Base-by-base conservation (phyloP, 2,329 filamentous ascomycete genomes). In the Ceratocystis diversiconidia region DNA sequence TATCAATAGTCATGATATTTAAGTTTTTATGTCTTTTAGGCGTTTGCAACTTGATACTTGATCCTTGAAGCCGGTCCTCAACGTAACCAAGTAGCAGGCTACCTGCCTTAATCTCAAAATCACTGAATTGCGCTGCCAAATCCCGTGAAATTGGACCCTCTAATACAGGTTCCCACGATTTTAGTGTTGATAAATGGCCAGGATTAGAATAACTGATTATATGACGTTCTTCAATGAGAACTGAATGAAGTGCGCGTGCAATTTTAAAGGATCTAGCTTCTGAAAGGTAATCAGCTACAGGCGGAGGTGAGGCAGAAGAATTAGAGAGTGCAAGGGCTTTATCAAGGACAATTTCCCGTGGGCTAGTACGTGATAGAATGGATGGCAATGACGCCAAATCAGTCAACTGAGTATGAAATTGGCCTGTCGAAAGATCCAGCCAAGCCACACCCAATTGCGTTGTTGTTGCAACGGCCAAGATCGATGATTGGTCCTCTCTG, bases 361-460 rank as follows among this genome's bases (percentile, higher is more conserved):
- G 91, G 19, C 85, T 84, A 69, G 97, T 87, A 30, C 92, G 85
- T 32, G 92, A 88, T 62, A 97, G 79, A 22, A 88, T 85, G 8
- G 92, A 90, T n/a, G 89, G 80, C 3, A 99, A 77, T 65, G 86
- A 85, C 62, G 82, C 78, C 6, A 92, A 75, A 22, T 86, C 85
- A 0, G 88, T 86, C 19, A 79, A 79, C 72, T 97, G 91, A 0
- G 91, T 96, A 71, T 86, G 90, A 75, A 99, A 99, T 71, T 92
- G 89, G 15, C 94, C 94, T 2, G 94, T 99, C 7, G 94, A 96
- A 30, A 97, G 77, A 75, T 99, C 94, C 60, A 97, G 79, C 94
- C 94, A 99, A 50, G 94, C 89, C 62, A 99, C 78, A 2, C 94
- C 94, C 66, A 95, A 78, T 41, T 30, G 22, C 5, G 17, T 59